Evolutionary conservation across 768 basidiomycete genomes (phyloP).

Genomic region (Tricholoma terreum): DNA sequence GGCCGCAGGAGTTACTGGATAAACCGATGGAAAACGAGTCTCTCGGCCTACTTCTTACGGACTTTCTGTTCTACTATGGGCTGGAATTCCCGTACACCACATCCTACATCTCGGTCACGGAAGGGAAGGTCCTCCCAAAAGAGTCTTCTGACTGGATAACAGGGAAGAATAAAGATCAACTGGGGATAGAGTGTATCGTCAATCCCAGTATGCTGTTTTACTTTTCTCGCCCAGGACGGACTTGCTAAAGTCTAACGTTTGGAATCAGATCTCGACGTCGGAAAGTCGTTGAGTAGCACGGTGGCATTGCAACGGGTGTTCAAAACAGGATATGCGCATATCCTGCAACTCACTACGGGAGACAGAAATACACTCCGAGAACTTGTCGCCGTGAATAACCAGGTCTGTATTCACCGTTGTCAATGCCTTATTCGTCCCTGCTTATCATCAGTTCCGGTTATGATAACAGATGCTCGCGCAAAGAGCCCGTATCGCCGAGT

Average conservation of each 20-base stretch:
- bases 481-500: background rate
- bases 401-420: conserved; percentile 11
- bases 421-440: background rate
- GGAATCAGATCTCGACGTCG: conserved; percentile 37
- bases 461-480: background rate
- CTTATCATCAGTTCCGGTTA: background rate
- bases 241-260: background rate
- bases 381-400: conserved; percentile 24
- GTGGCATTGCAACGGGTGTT: conserved; percentile 32
- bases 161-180: conserved; percentile 18
- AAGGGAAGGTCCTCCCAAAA: conserved; percentile 34
- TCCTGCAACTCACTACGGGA: conserved; percentile 16
- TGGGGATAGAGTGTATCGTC: conserved; percentile 43
- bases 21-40: conserved; percentile 47
- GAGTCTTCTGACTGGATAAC: conserved; percentile 30
- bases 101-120: conserved; percentile 38
- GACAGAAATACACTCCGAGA: conserved; percentile 22
- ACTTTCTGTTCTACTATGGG: conserved; percentile 69
- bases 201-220: conserved; percentile 31
- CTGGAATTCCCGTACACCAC: conserved; percentile 37
- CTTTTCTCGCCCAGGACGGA: background rate
- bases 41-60: conserved; percentile 57
- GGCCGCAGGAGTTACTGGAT: conserved; percentile 40
- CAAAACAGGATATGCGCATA: conserved; percentile 25
- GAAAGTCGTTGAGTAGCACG: conserved; percentile 32